Conservation (phyloP, 2,329 filamentous ascomycete species). For the Geosmithia flava region DNA sequence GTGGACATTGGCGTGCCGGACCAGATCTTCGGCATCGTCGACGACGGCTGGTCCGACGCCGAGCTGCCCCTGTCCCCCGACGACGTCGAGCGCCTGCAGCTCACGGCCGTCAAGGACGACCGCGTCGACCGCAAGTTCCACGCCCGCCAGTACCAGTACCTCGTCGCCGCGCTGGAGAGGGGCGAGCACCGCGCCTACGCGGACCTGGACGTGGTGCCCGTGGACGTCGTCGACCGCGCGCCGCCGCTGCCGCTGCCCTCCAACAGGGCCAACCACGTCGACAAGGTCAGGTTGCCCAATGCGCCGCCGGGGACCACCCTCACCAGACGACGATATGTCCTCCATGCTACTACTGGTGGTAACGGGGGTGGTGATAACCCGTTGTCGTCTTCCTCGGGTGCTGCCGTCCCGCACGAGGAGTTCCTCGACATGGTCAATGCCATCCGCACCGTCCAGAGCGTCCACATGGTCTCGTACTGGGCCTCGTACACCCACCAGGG, state of each 20-base stretch:
- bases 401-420: conserved; percentile 13
- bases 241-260: conserved; percentile 21
- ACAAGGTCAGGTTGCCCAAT: conserved; percentile 53
- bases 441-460: conserved; percentile 47
- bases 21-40: conserved; percentile 63
- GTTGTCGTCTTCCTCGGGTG: conserved; percentile 8
- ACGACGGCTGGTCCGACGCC: conserved; percentile 66
- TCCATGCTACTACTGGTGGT: conserved; percentile 12
- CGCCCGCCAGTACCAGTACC: conserved; percentile 56
- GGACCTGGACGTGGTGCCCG: conserved; percentile 55
- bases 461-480: conserved; percentile 60
- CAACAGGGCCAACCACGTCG: conserved; percentile 25
- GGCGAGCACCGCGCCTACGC: conserved; percentile 52
- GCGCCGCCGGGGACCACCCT: conserved; percentile 39
- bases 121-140: conserved; percentile 58
- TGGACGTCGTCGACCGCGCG: conserved; percentile 53
- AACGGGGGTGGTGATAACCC: conserved; percentile 13
- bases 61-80: conserved; percentile 59
- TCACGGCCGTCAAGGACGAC: conserved; percentile 47
- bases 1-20: conserved; percentile 58
- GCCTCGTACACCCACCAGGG: conserved; percentile 56
- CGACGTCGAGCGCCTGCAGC: conserved; percentile 48
- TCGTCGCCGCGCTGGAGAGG: conserved; percentile 49
- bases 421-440: conserved; percentile 50
- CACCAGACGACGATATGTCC: conserved; percentile 42